Conservation (phyloP, 2,329 filamentous ascomycete genomes). For the Cadophora luteo-olivacea region DNA sequence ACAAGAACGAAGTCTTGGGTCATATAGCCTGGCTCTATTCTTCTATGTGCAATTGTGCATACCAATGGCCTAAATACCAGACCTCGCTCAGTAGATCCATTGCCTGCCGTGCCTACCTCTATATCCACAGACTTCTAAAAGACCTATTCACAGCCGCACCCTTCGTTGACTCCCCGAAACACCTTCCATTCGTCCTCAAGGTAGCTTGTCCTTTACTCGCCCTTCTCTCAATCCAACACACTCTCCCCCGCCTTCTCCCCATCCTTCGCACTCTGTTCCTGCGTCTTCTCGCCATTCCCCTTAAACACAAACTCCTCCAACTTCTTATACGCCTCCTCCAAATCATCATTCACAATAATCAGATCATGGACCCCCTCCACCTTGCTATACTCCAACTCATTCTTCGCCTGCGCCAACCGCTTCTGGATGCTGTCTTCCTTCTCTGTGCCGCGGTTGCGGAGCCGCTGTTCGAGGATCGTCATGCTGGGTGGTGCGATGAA, state of each 20-base stretch:
- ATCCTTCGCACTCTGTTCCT: slow-evolving; percentile 31
- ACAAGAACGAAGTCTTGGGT: background rate
- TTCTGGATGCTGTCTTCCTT: slow-evolving; percentile 73
- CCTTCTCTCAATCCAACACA: slow-evolving; percentile 33
- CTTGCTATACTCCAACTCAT: slow-evolving; percentile 76
- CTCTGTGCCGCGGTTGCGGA: slow-evolving; percentile 81
- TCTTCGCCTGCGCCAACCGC: slow-evolving; percentile 72
- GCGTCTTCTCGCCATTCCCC: slow-evolving; percentile 20
- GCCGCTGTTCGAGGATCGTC: slow-evolving; percentile 74
- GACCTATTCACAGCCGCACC: no score
- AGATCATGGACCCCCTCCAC: slow-evolving; percentile 70
- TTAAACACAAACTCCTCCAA: slow-evolving; percentile 57
- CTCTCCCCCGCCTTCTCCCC: slow-evolving; percentile 24
- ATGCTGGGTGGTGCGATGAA: slow-evolving; percentile 84
- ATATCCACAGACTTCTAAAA: background rate
- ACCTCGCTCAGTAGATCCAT: background rate
- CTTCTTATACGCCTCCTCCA: slow-evolving; percentile 62
- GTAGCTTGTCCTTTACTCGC: no score
- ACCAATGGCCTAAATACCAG: slow-evolving; percentile 1
- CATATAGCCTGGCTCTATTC: slow-evolving; percentile 18
- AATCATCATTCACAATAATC: slow-evolving; percentile 70
- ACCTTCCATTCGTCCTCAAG: no score
- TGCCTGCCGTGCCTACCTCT: slow-evolving; percentile 5
- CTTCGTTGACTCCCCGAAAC: no score
- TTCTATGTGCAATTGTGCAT: slow-evolving; percentile 24